A percentile compares a stretch with the other conserved stretches of the same genome.
These are phyloP conservation scores for Trametes pubescens DNA, from an alignment of 1,284 basidiomycete species.

Conservation along the genomic window DNA sequence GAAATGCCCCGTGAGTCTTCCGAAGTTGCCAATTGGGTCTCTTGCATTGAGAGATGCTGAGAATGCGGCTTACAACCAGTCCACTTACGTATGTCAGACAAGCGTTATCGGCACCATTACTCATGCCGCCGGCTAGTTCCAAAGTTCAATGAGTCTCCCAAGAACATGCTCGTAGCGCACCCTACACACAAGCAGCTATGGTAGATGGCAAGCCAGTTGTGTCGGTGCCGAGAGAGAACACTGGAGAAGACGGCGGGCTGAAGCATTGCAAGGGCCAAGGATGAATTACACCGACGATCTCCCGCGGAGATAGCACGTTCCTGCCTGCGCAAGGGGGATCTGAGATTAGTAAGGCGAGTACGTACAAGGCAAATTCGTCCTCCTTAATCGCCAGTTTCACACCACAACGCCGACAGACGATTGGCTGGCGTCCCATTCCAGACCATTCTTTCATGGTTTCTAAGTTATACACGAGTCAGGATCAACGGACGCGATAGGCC, in stretches of 20 bases:
- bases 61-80: too few species aligned
- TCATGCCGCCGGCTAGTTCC: too few species aligned
- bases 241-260: neutral
- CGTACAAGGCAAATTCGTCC: constrained; percentile 16
- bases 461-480: neutral
- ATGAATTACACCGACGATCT: constrained; percentile 15
- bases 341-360: constrained; percentile 15
- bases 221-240: neutral
- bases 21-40: too few species aligned
- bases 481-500: constrained; percentile 12
- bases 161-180: too few species aligned
- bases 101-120: too few species aligned
- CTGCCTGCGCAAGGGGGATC: neutral
- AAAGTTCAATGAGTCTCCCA: too few species aligned
- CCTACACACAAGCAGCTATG: neutral
- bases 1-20: too few species aligned
- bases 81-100: too few species aligned
- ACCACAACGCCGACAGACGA: neutral
- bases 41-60: too few species aligned
- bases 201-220: neutral
- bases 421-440: constrained; percentile 9
- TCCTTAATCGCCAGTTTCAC: neutral
- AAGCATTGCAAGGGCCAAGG: neutral
- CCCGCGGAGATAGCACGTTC: constrained; percentile 10
- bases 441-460: neutral